Evolutionary conservation across 345 rosid species (phyloP).

Genomic region (Alliaria petiolata): DNA sequence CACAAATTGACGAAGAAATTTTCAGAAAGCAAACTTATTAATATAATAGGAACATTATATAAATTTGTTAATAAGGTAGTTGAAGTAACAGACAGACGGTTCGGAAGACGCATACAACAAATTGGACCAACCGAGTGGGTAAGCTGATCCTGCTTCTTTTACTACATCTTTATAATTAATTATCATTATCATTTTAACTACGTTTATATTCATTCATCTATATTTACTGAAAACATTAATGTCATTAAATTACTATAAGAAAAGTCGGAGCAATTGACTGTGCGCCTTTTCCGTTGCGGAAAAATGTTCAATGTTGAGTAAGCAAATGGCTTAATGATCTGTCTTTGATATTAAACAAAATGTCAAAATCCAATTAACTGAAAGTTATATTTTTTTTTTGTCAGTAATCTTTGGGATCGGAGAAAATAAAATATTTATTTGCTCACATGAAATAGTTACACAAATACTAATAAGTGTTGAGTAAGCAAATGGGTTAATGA

Average conservation of each 20-base stretch:
- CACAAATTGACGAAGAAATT: conserved; percentile 15
- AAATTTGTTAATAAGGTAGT: conserved; percentile 18
- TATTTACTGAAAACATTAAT: too few relatives aligned
- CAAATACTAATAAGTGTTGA: too few relatives aligned
- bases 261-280: not conserved
- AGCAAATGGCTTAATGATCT: conserved; percentile 8
- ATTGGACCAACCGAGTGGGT: conserved; percentile 31
- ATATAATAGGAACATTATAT: not conserved
- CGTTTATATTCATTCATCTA: too few relatives aligned
- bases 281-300: not conserved
- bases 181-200: not conserved
- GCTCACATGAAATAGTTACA: too few relatives aligned
- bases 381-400: too few relatives aligned
- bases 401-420: too few relatives aligned
- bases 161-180: not conserved
- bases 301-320: not conserved
- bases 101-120: conserved; percentile 19
- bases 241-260: not conserved
- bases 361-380: too few relatives aligned
- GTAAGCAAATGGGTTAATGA: too few relatives aligned
- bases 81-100: conserved; percentile 31
- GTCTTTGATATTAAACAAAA: too few relatives aligned
- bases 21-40: not conserved
- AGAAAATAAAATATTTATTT: too few relatives aligned
- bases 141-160: conserved; percentile 9